Evolutionary conservation across 2,329 filamentous ascomycete genomes (phyloP), one percentile per base, ranked within the genome.

Genomic region (Xylaria sp.): DNA sequence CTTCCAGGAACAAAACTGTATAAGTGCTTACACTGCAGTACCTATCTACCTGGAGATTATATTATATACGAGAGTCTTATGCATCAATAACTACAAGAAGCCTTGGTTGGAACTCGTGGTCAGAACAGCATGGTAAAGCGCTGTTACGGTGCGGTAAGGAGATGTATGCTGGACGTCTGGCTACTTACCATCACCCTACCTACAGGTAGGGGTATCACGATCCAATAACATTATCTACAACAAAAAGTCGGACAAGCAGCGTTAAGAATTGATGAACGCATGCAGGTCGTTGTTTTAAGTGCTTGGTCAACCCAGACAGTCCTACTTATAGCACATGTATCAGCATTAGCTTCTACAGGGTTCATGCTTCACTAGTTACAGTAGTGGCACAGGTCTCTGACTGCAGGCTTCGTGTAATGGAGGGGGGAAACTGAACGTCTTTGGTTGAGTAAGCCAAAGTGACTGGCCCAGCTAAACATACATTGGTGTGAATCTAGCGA

Each of bases 271-370:
- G 31, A 38, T 42, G 38, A 40, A n/a, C 20, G 23, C 36, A 4
- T 9, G 6, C 38, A 26, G 23, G 59, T 13, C 33, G 17, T n/a
- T 53, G 51, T 56, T n/a, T 20, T 38, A 36, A 38, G 26, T 46
- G 38, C n/a, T n/a, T 44, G 31, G 26, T 17, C 23, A 13, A 56
- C 38, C 49, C 42, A n/a, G 17, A 33, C 36, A 56, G 51, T 53
- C 49, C 49, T 53, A 53, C 49, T 31, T 53, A 53, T 53, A 53
- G 49, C 49, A 53, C 49, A n/a, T 33, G 26, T n/a, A 53, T n/a
- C 15, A 28, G 49, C 49, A 40, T 40, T n/a, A 53, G 49, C 49
- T 53, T 33, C 15, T 17, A 17, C 28, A 51, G 48, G 26, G 49
- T 33, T 33, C n/a, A 38, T 56, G 53, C 31, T 38, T 38, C 9